phyloP scores from a whole-genome alignment of 805 yeast genomes.

The Candida sanyiensis region DNA sequence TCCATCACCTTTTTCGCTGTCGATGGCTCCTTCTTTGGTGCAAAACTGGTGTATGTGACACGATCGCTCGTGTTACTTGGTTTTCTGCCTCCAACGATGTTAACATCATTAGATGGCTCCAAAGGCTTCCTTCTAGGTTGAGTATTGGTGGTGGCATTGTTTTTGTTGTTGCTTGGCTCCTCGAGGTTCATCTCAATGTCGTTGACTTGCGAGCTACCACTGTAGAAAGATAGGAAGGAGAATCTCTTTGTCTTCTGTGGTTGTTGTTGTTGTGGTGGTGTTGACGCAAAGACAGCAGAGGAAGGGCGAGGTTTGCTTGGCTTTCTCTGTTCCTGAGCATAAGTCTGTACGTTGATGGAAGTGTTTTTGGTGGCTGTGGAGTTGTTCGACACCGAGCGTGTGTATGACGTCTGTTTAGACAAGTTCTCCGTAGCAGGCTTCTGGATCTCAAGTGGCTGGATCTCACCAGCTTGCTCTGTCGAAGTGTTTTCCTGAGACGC shows the following conservation, averaged over 20 bases:
- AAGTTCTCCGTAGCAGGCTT: conserved; percentile 1
- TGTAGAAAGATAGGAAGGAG: conserved; percentile 35
- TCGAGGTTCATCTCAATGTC: conserved; percentile 14
- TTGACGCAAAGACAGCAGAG: conserved; percentile 8
- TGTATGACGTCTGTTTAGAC: conserved; percentile 6
- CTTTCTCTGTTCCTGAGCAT: conserved; percentile 10
- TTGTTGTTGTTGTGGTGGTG: conserved; percentile 11
- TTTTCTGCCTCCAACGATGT: conserved; percentile 11
- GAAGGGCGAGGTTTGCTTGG: conserved; percentile 4
- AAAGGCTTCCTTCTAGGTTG: conserved; percentile 19
- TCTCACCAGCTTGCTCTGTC: background rate
- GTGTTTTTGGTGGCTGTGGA: conserved; percentile 13
- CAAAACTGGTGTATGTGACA: conserved; percentile 23
- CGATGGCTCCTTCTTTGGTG: conserved; percentile 49
- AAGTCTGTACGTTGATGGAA: conserved; percentile 4
- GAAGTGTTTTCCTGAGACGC: conserved; percentile 5
- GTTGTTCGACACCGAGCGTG: conserved; percentile 13
- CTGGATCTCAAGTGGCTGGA: background rate
- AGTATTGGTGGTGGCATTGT: no score
- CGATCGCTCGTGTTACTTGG: conserved; percentile 16
- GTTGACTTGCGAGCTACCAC: conserved; percentile 5
- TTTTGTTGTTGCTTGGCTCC: no score
- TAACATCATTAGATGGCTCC: conserved; percentile 24
- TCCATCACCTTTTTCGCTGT: conserved; percentile 77
- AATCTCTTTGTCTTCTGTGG: conserved; percentile 31